Conservation (phyloP, 1,284 basidiomycete genomes). For the Ceratobasidium sp. region DNA sequence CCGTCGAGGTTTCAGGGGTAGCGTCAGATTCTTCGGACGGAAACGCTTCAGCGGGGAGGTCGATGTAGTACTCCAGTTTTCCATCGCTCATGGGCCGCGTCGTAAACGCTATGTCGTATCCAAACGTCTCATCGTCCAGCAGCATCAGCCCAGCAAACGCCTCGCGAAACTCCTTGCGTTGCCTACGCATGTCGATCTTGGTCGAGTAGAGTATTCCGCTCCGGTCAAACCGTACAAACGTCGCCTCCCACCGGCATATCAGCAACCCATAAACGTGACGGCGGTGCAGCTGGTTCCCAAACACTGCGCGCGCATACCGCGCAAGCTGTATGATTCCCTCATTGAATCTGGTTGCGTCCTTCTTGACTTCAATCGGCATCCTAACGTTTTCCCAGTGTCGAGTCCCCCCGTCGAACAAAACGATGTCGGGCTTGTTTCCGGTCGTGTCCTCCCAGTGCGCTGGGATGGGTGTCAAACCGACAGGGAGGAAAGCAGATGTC, state of each 20-base stretch:
- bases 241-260: background rate
- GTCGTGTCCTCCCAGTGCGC: background rate
- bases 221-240: conserved; percentile 30
- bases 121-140: conserved; percentile 6
- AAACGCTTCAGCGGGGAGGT: conserved; percentile 19
- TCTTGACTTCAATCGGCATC: background rate
- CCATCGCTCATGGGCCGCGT: background rate
- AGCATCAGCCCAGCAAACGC: conserved; percentile 25
- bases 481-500: no score
- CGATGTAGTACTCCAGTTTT: conserved; percentile 20
- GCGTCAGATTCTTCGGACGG: background rate
- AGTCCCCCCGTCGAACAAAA: background rate
- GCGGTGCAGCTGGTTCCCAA: conserved; percentile 28
- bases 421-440: conserved; percentile 15
- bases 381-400: background rate
- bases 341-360: no score
- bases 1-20: background rate
- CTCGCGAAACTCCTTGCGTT: background rate
- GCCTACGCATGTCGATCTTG: background rate
- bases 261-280: conserved; percentile 18
- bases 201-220: conserved; percentile 16
- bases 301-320: conserved; percentile 29
- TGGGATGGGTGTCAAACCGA: background rate
- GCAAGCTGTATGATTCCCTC: conserved; percentile 20
- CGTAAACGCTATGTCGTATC: conserved; percentile 18